A percentile compares a stretch with the other conserved stretches of the same genome.
Evolutionary conservation across 1,284 basidiomycete genomes (phyloP).

Genomic region (Takashimella tepidaria): DNA sequence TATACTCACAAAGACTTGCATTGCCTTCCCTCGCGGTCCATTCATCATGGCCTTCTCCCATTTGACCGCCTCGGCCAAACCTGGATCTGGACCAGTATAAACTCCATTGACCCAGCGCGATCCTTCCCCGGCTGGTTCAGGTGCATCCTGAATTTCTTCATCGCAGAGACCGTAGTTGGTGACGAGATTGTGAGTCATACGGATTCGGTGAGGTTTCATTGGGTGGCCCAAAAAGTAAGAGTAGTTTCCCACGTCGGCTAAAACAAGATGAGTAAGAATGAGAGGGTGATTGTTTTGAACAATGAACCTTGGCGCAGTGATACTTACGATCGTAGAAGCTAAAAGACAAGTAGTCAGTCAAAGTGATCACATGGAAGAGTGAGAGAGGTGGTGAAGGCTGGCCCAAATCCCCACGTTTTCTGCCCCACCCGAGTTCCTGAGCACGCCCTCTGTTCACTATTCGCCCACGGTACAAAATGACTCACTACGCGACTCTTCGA

Average conservation of each 20-base stretch:
- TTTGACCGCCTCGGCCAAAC: slow-evolving; percentile 21
- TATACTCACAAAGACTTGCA: slow-evolving; percentile 75
- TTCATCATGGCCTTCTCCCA: slow-evolving; percentile 29
- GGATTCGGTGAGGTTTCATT: slow-evolving; percentile 93
- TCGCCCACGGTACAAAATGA: not conserved
- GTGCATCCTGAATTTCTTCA: slow-evolving; percentile 26
- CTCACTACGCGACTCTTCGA: slow-evolving; percentile 22
- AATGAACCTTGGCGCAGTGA: not conserved
- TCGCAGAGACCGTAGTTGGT: slow-evolving; percentile 72
- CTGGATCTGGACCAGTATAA: slow-evolving; percentile 11
- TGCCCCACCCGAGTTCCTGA: too few relatives aligned
- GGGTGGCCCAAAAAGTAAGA: slow-evolving; percentile 84
- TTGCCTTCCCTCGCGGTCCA: slow-evolving; percentile 51
- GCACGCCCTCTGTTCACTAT: not conserved
- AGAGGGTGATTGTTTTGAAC: not conserved
- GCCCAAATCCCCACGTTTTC: too few relatives aligned
- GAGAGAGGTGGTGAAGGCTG: too few relatives aligned
- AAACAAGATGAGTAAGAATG: not conserved
- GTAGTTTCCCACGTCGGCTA: slow-evolving; percentile 46
- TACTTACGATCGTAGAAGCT: slow-evolving; percentile 38
- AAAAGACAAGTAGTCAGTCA: not conserved
- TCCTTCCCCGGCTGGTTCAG: slow-evolving; percentile 24
- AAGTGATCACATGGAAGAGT: too few relatives aligned
- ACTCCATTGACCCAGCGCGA: slow-evolving; percentile 25
- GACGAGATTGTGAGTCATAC: slow-evolving; percentile 87